Evolutionary conservation across 2,329 filamentous ascomycete genomes (phyloP).

Genomic region (Ilyonectria mors-panacis): DNA sequence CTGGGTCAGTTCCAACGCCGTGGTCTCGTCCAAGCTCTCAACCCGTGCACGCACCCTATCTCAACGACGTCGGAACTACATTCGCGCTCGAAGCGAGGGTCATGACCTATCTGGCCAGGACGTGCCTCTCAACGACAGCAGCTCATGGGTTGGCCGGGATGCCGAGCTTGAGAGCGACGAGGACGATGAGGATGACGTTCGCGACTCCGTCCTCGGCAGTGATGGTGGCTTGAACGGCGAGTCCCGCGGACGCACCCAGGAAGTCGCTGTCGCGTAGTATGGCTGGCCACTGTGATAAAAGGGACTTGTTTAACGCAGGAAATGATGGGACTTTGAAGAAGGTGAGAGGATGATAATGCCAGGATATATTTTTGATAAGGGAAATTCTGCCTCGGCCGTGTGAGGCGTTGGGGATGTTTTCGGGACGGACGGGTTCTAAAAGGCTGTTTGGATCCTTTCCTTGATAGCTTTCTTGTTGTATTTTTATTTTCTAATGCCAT

Average conservation of each 20-base stretch:
- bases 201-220: conserved; percentile 65
- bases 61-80: conserved; percentile 83
- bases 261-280: conserved; percentile 62
- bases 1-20: conserved; percentile 93
- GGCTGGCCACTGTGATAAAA: not conserved
- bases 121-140: conserved; percentile 80
- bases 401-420: conserved; percentile 49
- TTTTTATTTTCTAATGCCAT: conserved; percentile 48
- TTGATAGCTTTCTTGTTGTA: conserved; percentile 47
- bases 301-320: conserved; percentile 16
- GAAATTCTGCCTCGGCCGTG: conserved; percentile 40
- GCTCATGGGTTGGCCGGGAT: conserved; percentile 87
- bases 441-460: conserved; percentile 43
- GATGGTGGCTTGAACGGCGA: conserved; percentile 70
- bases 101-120: conserved; percentile 90
- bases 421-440: conserved; percentile 41
- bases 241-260: conserved; percentile 69
- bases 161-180: conserved; percentile 76
- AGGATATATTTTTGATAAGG: conserved; percentile 34
- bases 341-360: conserved; percentile 8
- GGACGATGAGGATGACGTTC: conserved; percentile 70
- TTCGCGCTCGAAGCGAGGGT: conserved; percentile 78
- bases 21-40: conserved; percentile 89
- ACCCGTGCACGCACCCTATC: conserved; percentile 90
- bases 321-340: conserved; percentile 1